These are phyloP conservation scores for Amanita thiersii DNA, from an alignment of 768 basidiomycete species.

Conservation along the genomic window DNA sequence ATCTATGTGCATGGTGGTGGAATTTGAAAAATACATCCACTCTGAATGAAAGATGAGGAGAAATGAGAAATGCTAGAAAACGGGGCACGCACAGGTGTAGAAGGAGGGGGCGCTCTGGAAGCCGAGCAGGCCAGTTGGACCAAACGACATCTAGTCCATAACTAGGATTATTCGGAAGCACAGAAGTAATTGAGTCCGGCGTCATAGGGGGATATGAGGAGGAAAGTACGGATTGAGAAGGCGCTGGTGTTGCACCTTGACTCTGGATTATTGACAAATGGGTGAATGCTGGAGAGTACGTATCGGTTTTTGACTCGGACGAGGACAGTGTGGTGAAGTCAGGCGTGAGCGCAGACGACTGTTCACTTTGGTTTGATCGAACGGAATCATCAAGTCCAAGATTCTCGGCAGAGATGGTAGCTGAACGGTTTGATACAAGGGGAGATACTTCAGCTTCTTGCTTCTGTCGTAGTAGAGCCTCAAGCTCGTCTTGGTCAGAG, in stretches of 20 bases:
- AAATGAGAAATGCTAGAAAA: constrained; percentile 3
- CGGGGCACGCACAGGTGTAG: constrained; percentile 50
- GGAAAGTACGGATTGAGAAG: background rate
- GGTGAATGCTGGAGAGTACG: background rate
- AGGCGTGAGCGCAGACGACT: background rate
- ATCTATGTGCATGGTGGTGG: constrained; percentile 63
- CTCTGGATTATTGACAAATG: background rate
- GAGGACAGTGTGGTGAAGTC: background rate
- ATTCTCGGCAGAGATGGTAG: background rate
- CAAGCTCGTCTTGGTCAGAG: constrained; percentile 50
- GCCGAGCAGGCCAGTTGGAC: constrained; percentile 53
- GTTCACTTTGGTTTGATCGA: no score
- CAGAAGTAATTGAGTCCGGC: background rate
- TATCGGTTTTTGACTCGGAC: background rate
- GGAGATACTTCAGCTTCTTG: constrained; percentile 1
- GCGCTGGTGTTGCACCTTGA: background rate
- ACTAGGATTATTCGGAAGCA: background rate
- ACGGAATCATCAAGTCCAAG: no score
- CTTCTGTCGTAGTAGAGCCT: constrained; percentile 55
- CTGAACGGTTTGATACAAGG: background rate
- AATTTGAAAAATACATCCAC: constrained; percentile 76
- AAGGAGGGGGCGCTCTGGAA: constrained; percentile 56
- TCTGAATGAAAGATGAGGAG: constrained; percentile 22
- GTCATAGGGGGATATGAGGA: background rate
- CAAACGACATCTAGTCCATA: constrained; percentile 33